phyloP scores from a whole-genome alignment of 2,329 filamentous ascomycete genomes.

The Ophiostoma ips region DNA sequence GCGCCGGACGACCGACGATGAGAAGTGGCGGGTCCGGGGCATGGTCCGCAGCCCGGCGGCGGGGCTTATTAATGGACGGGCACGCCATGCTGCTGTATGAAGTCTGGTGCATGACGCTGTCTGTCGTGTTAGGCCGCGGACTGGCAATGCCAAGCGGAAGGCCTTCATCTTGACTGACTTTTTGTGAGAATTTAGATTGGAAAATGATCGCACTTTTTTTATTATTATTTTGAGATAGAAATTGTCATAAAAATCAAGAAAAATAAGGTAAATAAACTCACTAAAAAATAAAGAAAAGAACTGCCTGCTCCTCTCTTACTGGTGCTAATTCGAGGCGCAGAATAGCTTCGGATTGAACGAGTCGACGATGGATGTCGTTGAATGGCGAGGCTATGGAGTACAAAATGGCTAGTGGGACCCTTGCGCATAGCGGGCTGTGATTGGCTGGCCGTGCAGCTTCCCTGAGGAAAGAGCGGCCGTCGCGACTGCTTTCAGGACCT shows the following conservation, averaged over 20 bases:
- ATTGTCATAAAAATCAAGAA: no score
- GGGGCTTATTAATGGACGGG: not conserved
- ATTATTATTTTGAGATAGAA: no score
- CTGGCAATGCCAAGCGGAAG: not conserved
- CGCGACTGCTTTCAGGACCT: not conserved
- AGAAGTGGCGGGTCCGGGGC: slow-evolving; percentile 15
- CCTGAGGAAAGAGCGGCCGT: not conserved
- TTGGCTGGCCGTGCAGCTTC: not conserved
- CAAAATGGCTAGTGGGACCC: not conserved
- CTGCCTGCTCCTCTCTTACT: no score
- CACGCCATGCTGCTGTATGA: not conserved
- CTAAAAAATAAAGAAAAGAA: not conserved
- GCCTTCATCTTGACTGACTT: not conserved
- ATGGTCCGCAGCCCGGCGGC: not conserved
- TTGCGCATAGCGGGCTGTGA: not conserved
- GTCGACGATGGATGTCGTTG: not conserved
- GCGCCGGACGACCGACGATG: slow-evolving; percentile 16
- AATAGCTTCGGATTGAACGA: not conserved
- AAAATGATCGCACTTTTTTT: not conserved
- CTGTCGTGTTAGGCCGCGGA: slow-evolving; percentile 4
- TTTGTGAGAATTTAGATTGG: not conserved
- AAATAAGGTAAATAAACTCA: not conserved
- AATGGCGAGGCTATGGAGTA: not conserved
- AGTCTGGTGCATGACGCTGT: slow-evolving; percentile 13
- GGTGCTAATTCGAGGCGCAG: no score